Evolutionary conservation across 352 stramenopile species (phyloP).

Genomic region (Globisporangium okanoganense): DNA sequence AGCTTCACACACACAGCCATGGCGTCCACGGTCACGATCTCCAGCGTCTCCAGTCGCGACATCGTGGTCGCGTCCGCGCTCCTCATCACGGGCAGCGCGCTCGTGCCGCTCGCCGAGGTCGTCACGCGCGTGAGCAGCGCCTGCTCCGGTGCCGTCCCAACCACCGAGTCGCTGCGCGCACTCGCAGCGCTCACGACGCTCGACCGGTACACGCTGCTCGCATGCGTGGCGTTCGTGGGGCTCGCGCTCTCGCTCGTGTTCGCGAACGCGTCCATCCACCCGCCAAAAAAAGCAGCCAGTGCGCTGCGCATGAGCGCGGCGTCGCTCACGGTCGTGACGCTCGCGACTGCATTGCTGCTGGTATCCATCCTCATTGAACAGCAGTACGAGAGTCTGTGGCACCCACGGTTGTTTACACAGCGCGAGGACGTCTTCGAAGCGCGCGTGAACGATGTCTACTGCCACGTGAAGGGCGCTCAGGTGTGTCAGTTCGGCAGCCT

Average conservation of each 20-base stretch:
- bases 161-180: slow-evolving; percentile 7
- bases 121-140: slow-evolving; percentile 4
- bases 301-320: slow-evolving; percentile 15
- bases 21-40: slow-evolving; percentile 1
- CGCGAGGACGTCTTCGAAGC: slow-evolving; percentile 30
- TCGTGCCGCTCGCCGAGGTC: slow-evolving; percentile 32
- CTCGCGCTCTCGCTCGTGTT: slow-evolving; percentile 24
- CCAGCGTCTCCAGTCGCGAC: slow-evolving; percentile 6
- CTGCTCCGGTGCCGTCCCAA: neutral
- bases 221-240: slow-evolving; percentile 18
- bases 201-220: slow-evolving; percentile 24
- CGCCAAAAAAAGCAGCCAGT: slow-evolving; percentile 4
- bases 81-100: slow-evolving; percentile 20
- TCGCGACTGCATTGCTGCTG: slow-evolving; percentile 20
- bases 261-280: slow-evolving; percentile 8
- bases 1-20: neutral
- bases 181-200: slow-evolving; percentile 19
- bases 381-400: slow-evolving; percentile 27
- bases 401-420: slow-evolving; percentile 17
- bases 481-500: slow-evolving; percentile 34
- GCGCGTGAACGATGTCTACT: slow-evolving; percentile 45
- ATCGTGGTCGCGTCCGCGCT: slow-evolving; percentile 7
- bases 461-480: slow-evolving; percentile 38
- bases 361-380: slow-evolving; percentile 14
- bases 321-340: slow-evolving; percentile 9